Evolutionary conservation across 768 basidiomycete species (phyloP).

Genomic region (Suillus subaureus): DNA sequence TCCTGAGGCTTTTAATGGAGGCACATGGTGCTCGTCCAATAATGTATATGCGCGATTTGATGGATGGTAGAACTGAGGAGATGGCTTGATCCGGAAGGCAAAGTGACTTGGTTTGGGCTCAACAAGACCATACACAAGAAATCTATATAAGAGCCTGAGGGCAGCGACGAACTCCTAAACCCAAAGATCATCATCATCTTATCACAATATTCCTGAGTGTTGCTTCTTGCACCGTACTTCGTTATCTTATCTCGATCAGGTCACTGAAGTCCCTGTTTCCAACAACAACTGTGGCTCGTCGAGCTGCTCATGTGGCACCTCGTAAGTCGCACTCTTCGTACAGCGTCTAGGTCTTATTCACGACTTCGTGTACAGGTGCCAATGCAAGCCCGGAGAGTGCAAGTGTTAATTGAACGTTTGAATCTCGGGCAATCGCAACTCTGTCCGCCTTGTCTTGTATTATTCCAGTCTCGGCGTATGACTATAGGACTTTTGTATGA

Average conservation of each 20-base stretch:
- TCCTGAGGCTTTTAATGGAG: not conserved
- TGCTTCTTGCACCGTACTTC: not conserved
- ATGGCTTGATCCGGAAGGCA: not conserved
- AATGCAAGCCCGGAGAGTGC: conserved; percentile 2
- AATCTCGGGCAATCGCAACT: too few relatives aligned
- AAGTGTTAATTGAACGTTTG: not conserved
- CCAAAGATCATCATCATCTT: not conserved
- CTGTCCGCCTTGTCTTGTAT: not conserved
- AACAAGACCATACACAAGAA: not conserved
- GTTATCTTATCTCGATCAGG: not conserved
- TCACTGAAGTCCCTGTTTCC: not conserved
- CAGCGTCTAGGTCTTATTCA: not conserved
- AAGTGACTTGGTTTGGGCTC: not conserved
- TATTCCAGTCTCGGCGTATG: not conserved
- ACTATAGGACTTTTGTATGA: not conserved
- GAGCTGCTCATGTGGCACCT: not conserved
- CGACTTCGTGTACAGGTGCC: not conserved
- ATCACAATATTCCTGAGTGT: not conserved
- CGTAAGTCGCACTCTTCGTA: not conserved
- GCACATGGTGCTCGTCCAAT: not conserved
- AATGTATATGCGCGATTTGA: not conserved
- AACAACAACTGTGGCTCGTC: not conserved
- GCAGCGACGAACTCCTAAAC: not conserved
- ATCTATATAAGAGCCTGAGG: conserved; percentile 4
- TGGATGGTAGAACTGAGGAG: not conserved